Base-by-base conservation (phyloP, 768 basidiomycete species). In the Mycena rebaudengoi region DNA sequence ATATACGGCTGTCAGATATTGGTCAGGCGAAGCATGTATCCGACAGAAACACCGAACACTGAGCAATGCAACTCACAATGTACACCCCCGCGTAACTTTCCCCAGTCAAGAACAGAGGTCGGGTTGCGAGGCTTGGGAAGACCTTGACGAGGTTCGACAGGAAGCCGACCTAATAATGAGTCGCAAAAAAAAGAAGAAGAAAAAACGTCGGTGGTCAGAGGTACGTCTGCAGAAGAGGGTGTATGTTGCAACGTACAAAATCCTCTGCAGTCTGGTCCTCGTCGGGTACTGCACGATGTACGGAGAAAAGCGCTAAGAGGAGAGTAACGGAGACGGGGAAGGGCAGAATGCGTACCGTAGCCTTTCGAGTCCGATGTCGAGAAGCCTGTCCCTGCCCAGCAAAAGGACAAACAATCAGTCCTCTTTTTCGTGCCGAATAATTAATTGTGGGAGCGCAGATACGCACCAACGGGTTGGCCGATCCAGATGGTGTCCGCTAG, bases 71-170 rank as follows among this genome's bases (percentile, higher is more conserved):
- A 69, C 83, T 66, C 37, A 83, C 82, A 51, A 85, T 85, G 64
- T 84, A 85, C 35, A 75, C 76, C 18, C 86, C 86, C 2, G 86
- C 82, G 63, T 87, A 87, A 49, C 83, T 84, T 70, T 86, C 85
- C 2, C 85, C 86, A 0, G 78, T 79, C 26, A 86, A 54, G 69
- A 81, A 74, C 21, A 86, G 74, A 2, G 86, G 86, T 21, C 86
- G 80, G 6, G 70, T 79, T 13, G 78, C 78, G n/a, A 86, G 76
- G 65, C 78, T 76, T 30, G 86, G 86, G 71, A 87, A 87, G 25
- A 86, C 80, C 64, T 80, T 80, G 64, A 85, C 80, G 6, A 86
- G 71, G 64, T 87, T 87, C 12, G 70, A 70, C 37, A 87, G 67
- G 67, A 87, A 87, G 26, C 83, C 83, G 65, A 86, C 74, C 85